Evolutionary conservation across 148 eudicot species (phyloP), one percentile per base, ranked within the genome.

Genomic region (Rhododendron ferrugineum): DNA sequence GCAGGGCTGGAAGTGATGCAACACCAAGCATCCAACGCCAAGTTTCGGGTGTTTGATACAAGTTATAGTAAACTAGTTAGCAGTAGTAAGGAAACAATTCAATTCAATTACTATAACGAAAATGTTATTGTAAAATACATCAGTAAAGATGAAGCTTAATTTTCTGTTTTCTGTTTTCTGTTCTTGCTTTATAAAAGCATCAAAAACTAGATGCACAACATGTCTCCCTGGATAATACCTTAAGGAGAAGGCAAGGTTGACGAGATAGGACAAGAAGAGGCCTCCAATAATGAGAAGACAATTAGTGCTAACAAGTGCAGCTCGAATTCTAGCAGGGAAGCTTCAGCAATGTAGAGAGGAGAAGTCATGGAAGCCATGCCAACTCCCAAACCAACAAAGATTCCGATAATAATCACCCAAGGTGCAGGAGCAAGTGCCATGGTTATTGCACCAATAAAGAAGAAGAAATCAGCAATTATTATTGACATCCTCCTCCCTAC

Each of bases 11-110:
- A 68, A 90, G 11, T 40, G 84, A 90, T 90, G 90, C 90, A 90
- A 84, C 92, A 89, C 92, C 92, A 90, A 6, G 92, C 47, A 44
- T 90, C 92, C 90, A 90, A 84, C 91, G 88, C 91, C 92, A 90
- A 6, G 92, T 88, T 62, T 89, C 92, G 5, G 18, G 34, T 3
- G 47, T 81, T 89, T 90, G 85, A 70, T 49, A 49, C 52, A 49
- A 11, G 13, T 44, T 44, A 44, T 49, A 49, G 14, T 11, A 82
- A 79, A 15, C 34, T 47, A 70, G 1, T 79, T 58, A 36, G 23
- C 34, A 7, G 23, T 60, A 36, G 23, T 36, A 18, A 23, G 28
- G 49, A 60, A 60, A 6, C n/a, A 0, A 60, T 60, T 60, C n/a
- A 60, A 4, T 60, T 20, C n/a, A 60, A 60, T 60, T 60, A 18